phyloP scores from a whole-genome alignment of 495 filamentous ascomycete species.

The Tuber borchii region DNA sequence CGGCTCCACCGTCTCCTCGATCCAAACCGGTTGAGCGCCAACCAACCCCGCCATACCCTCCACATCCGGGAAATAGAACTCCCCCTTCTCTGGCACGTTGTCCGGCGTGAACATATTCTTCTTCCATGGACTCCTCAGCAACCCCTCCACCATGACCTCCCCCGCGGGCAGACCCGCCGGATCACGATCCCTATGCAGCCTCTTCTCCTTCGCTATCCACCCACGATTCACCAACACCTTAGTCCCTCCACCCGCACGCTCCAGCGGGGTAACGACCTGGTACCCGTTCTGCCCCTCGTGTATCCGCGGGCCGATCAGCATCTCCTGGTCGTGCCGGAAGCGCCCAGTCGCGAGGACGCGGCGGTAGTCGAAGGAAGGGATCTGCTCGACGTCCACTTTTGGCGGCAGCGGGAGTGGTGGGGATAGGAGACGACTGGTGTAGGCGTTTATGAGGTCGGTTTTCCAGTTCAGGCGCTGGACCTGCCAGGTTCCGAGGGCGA shows the following conservation, averaged over 20 bases:
- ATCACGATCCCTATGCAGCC: slow-evolving; percentile 55
- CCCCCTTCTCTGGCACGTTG: slow-evolving; percentile 70
- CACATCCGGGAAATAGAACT: slow-evolving; percentile 95
- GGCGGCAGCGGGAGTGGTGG: slow-evolving; percentile 83
- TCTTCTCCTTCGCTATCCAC: slow-evolving; percentile 72
- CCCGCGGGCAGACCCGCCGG: slow-evolving; percentile 55
- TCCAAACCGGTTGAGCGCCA: slow-evolving; percentile 82
- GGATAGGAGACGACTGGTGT: slow-evolving; percentile 80
- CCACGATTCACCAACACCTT: slow-evolving; percentile 80
- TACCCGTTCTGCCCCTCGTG: slow-evolving; percentile 83
- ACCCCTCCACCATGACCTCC: slow-evolving; percentile 69
- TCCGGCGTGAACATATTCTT: slow-evolving; percentile 96
- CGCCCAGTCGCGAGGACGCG: slow-evolving; percentile 69
- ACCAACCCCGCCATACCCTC: slow-evolving; percentile 81
- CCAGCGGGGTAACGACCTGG: slow-evolving; percentile 83
- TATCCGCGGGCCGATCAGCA: slow-evolving; percentile 88
- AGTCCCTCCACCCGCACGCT: slow-evolving; percentile 54
- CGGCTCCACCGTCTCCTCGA: slow-evolving; percentile 89
- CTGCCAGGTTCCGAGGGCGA: slow-evolving; percentile 88
- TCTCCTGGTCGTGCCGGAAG: slow-evolving; percentile 83
- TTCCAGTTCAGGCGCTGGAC: slow-evolving; percentile 92
- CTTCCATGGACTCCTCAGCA: slow-evolving; percentile 85
- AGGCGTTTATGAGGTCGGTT: slow-evolving; percentile 77
- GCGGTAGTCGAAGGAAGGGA: slow-evolving; percentile 87
- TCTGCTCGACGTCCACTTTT: slow-evolving; percentile 66